phyloP scores from a whole-genome alignment of 768 basidiomycete species.

The Boletus insuetus region DNA sequence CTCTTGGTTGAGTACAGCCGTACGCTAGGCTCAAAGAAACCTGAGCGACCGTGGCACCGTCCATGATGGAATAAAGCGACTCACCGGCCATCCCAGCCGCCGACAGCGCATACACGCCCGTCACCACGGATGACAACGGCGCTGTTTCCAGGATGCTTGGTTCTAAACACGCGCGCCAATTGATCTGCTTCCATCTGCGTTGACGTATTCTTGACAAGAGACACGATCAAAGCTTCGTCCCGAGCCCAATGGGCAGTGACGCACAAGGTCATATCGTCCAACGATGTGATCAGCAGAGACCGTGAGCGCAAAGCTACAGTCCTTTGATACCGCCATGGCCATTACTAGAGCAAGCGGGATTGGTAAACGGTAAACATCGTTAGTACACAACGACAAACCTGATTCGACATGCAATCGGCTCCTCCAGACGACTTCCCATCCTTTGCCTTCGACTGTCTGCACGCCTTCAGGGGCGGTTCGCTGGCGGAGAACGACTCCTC shows the following conservation, averaged over 20 bases:
- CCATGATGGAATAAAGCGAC: constrained; percentile 25
- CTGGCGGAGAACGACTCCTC: constrained; percentile 69
- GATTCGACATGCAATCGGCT: constrained; percentile 69
- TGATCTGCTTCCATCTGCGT: constrained; percentile 20
- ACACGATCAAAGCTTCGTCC: not conserved
- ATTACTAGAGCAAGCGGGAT: constrained; percentile 53
- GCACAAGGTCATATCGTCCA: constrained; percentile 59
- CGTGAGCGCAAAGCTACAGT: constrained; percentile 61
- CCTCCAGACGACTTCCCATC: constrained; percentile 73
- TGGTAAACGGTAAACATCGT: not conserved
- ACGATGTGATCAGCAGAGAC: constrained; percentile 85
- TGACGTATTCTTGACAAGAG: not conserved
- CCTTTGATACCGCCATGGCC: constrained; percentile 73
- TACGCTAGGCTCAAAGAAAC: constrained; percentile 44
- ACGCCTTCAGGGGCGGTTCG: constrained; percentile 39
- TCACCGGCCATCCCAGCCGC: constrained; percentile 93
- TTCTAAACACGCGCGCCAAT: constrained; percentile 43
- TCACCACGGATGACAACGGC: constrained; percentile 73
- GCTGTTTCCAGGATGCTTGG: constrained; percentile 78
- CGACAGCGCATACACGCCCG: constrained; percentile 79
- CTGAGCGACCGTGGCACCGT: not conserved
- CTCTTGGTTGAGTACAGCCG: constrained; percentile 79
- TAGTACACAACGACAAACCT: constrained; percentile 40
- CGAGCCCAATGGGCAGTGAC: constrained; percentile 6
- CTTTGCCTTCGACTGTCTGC: constrained; percentile 59